Base-by-base conservation (phyloP, 129 eudicot species). In the Logfia minima region DNA sequence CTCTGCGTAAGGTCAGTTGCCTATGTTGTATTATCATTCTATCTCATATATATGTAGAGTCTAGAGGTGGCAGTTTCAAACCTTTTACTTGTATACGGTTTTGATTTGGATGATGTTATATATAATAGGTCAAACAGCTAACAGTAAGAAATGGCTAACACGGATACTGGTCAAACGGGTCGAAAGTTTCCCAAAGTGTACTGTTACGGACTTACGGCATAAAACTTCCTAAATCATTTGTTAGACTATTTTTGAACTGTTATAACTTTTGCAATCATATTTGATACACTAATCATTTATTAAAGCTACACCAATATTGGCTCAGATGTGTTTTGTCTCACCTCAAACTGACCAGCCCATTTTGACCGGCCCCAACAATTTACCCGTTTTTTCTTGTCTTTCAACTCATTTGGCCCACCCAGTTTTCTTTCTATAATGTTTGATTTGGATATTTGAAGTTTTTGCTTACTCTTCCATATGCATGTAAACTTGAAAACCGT, bases 1-100 rank as follows among this genome's bases (percentile, higher is more conserved):
- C 97, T 71, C 75, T 92, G 72, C 92, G 97, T 8, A 92, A 92
- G 95, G 97, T 89, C 23, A 78, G 85, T 75, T 32, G 3, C 9
- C 37, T 28, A 66, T 19, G 0, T 45, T 23, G 17, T 37, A 21
- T 26, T 9, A 70, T 71, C 6, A 23, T 58, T 31, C 58, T 55
- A 52, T 80, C 23, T 58, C 56, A 7, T 59, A 72, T 26, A 23
- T 45, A 32, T 26, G 37, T 43, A 53, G 35, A 26, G 70, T 37
- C 24, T 21, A 55, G 14, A 39, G 55, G 55, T 48, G 55, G 17
- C 55, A 14, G 14, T 48, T 16, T 48, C 18, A 11, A 45, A 45
- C 18, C 53, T 11, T 11, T 45, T 45, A 45, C 18, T 13, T 45
- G 13, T 45, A 45, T 45, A 45, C 3, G 7, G 18, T 21, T 24